Conservation (phyloP, 2,329 filamentous ascomycete species). For the Pseudopithomyces chartarum region DNA sequence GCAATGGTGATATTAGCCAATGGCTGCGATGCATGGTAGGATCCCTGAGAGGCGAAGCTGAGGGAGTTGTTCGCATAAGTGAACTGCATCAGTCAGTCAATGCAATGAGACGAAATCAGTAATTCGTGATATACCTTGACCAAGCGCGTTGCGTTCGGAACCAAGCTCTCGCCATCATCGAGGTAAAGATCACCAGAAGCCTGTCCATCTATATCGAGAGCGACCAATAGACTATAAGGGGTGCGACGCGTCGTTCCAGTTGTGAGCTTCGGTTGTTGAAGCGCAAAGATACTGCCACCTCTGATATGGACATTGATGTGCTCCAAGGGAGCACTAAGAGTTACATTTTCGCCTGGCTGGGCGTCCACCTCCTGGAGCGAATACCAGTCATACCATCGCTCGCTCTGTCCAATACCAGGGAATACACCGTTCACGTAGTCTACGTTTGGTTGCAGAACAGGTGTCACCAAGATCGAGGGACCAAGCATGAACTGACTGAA, state of each 20-base stretch:
- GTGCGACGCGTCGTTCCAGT: slow-evolving; percentile 63
- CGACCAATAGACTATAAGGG: slow-evolving; percentile 67
- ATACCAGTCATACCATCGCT: slow-evolving; percentile 79
- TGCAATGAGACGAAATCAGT: too few species aligned
- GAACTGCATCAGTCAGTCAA: slow-evolving; percentile 50
- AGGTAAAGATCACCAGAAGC: slow-evolving; percentile 68
- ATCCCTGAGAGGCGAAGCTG: slow-evolving; percentile 43
- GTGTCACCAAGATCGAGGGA: slow-evolving; percentile 65
- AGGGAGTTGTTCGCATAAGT: slow-evolving; percentile 13
- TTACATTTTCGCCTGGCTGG: slow-evolving; percentile 58
- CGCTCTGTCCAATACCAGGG: slow-evolving; percentile 62
- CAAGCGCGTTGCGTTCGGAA: slow-evolving; percentile 58
- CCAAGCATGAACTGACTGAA: slow-evolving; percentile 74
- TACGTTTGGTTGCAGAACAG: slow-evolving; percentile 66
- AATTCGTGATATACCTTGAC: slow-evolving; percentile 53
- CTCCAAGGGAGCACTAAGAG: slow-evolving; percentile 63
- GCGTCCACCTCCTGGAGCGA: slow-evolving; percentile 60
- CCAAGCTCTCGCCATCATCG: slow-evolving; percentile 72
- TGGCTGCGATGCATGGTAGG: slow-evolving; percentile 58
- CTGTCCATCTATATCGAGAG: slow-evolving; percentile 57
- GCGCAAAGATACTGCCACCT: slow-evolving; percentile 69
- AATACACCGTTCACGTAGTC: slow-evolving; percentile 68
- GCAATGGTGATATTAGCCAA: slow-evolving; percentile 63
- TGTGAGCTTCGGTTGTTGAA: slow-evolving; percentile 68
- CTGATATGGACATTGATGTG: slow-evolving; percentile 73